Base-by-base conservation (phyloP, 2,329 filamentous ascomycete species). In the Talaromyces islandicus region DNA sequence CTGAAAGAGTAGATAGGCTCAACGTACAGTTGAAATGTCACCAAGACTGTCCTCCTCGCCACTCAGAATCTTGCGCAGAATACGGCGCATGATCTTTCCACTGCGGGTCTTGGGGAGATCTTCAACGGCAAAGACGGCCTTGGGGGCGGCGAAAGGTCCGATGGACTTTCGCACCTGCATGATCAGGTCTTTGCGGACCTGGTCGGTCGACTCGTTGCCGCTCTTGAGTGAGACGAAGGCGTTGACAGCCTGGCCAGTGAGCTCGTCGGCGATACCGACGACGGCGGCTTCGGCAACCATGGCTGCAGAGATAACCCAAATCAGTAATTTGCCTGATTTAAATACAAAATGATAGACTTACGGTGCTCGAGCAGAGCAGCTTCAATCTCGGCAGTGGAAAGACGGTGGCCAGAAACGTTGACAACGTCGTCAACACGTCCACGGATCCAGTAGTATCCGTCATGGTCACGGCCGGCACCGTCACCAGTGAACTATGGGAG, bases 371-470 rank as follows among this genome's bases (percentile, higher is more conserved):
- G 88, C 54, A 99, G 86, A 19, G 94, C 94, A 29, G 94, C 94
- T 79, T 99, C 94, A 66, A 99, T 99, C 77, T 99, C 94, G 38
- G 94, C 93, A 10, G 94, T 99, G 17, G 93, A 97, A 64, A 99
- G 83, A 75, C 94, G 89, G 78, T 99, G 94, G 29, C 94, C 94
- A 68, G 90, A 94, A 64, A 99, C 94, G 77, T 99, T 99, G 75
- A 99, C 93, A 50, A 99, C 94, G 70, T 99, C 94, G 73, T 99
- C 94, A 57, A 99, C 94, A 76, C 94, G 92, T 66, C 94, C 94
- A 64, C 94, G 91, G 75, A 99, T 99, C 94, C 94, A 99, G 86
- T 97, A 99, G 83, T 97, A 99, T 60, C 94, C 94, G 70, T 99
- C 94, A 77, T 96, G 90, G 75, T 99, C 94, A 72, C 94, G 90